Percentiles rank a stretch among this genome's conserved stretches.
These are phyloP conservation scores for Alternaria longipes DNA, from an alignment of 2,329 filamentous ascomycete species.

Conservation along the genomic window DNA sequence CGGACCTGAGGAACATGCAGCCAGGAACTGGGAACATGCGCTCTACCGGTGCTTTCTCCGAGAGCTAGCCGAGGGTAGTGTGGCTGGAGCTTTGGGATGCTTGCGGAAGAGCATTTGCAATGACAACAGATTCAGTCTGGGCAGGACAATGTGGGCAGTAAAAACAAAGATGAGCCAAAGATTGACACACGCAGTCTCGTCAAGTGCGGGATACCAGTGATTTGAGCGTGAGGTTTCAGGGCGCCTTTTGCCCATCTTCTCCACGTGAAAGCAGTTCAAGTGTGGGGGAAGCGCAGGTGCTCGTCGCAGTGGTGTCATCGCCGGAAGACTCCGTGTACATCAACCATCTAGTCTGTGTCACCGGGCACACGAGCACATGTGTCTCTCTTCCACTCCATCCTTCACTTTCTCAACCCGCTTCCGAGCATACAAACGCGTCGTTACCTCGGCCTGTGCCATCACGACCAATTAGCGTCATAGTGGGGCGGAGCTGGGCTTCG, in stretches of 20 bases:
- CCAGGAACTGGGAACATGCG: conserved; percentile 22
- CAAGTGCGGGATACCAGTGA: conserved; percentile 22
- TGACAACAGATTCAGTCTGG: background rate
- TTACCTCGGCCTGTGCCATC: conserved; percentile 42
- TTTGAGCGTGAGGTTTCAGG: conserved; percentile 6
- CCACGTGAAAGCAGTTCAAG: conserved; percentile 45
- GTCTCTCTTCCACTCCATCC: conserved; percentile 7
- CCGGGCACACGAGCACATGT: conserved; percentile 4
- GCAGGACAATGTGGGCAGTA: conserved; percentile 2
- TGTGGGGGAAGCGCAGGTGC: conserved; percentile 37
- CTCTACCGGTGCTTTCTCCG: conserved; percentile 21
- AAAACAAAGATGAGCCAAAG: conserved; percentile 6
- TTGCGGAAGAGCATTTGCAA: conserved; percentile 18
- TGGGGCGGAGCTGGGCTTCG: conserved; percentile 36
- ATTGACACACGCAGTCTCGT: conserved; percentile 29
- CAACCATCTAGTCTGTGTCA: conserved; percentile 10
- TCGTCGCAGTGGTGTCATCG: conserved; percentile 31
- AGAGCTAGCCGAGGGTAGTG: conserved; percentile 30
- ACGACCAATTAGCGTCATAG: conserved; percentile 45
- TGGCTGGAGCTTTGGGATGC: conserved; percentile 31
- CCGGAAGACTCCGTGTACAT: conserved; percentile 20
- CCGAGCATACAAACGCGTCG: conserved; percentile 13
- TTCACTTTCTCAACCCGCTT: conserved; percentile 10
- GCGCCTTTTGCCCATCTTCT: conserved; percentile 28
- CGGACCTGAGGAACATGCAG: conserved; percentile 35